Evolutionary conservation across 257 asterid genomes (phyloP).

Genomic region (Lycium barbarum): DNA sequence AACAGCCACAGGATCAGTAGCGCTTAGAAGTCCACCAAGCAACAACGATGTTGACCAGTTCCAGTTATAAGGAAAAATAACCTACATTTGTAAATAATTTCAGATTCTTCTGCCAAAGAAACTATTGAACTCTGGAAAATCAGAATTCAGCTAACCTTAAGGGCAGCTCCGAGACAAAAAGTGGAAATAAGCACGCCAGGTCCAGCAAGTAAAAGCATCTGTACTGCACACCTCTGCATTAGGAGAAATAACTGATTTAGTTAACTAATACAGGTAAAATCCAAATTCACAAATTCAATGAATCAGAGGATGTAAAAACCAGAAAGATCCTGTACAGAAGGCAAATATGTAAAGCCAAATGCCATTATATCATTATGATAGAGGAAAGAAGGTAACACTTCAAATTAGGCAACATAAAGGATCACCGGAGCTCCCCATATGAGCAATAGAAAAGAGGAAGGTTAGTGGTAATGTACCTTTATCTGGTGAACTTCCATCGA

Average conservation of each 20-base stretch:
- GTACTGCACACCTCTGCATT: slow-evolving; percentile 83
- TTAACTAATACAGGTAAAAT: slow-evolving; percentile 11
- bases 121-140: slow-evolving; percentile 31
- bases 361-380: background rate
- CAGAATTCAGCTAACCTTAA: slow-evolving; percentile 69
- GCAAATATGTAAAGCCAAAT: slow-evolving; percentile 11
- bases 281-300: slow-evolving; percentile 5
- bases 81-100: slow-evolving; percentile 52
- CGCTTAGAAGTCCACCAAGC: slow-evolving; percentile 98
- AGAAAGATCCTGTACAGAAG: slow-evolving; percentile 22
- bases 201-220: slow-evolving; percentile 94
- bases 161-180: slow-evolving; percentile 76
- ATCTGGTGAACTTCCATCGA: slow-evolving; percentile 97
- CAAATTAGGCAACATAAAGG: background rate
- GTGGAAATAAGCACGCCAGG: slow-evolving; percentile 98
- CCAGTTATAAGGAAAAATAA: slow-evolving; percentile 91
- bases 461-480: slow-evolving; percentile 60
- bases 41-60: slow-evolving; percentile 90
- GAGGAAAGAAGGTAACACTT: background rate
- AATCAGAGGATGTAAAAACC: background rate
- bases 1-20: slow-evolving; percentile 99
- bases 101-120: slow-evolving; percentile 37
- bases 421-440: background rate
- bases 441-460: background rate
- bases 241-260: slow-evolving; percentile 21